Evolutionary conservation across 345 rosid species (phyloP).

Genomic region (Conringia planisiliqua): DNA sequence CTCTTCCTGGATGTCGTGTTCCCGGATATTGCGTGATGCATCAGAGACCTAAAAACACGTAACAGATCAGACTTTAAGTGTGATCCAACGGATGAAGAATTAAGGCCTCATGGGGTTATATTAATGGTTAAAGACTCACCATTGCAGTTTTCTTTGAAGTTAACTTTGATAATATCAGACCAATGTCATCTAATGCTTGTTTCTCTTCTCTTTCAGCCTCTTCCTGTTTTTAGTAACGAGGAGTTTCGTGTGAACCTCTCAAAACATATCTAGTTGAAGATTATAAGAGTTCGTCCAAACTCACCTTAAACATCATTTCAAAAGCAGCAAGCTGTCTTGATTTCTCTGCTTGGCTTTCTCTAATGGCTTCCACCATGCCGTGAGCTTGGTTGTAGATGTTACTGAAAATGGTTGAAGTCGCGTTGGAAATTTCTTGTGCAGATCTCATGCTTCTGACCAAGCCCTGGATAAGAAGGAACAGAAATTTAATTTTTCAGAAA

Average conservation of each 20-base stretch:
- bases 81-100: not conserved
- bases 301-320: constrained; percentile 62
- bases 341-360: constrained; percentile 52
- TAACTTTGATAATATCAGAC: constrained; percentile 55
- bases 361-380: constrained; percentile 39
- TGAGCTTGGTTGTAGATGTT: constrained; percentile 64
- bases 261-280: constrained; percentile 2
- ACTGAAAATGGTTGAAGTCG: constrained; percentile 50
- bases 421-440: constrained; percentile 57
- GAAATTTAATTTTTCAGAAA: not conserved
- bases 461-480: constrained; percentile 40
- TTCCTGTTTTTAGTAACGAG: constrained; percentile 48
- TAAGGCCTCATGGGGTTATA: not conserved
- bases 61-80: not conserved
- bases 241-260: not conserved
- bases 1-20: constrained; percentile 41
- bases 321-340: constrained; percentile 49
- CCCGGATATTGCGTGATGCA: constrained; percentile 51
- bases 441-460: constrained; percentile 51
- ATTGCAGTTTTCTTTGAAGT: constrained; percentile 60
- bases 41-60: constrained; percentile 51
- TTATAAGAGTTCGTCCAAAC: constrained; percentile 5
- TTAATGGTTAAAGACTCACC: constrained; percentile 41
- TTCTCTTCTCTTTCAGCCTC: constrained; percentile 75
- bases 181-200: constrained; percentile 61